A percentile compares a stretch with the other conserved stretches of the same genome.
Evolutionary conservation across 306 rosid genomes (phyloP).

Genomic region (Quercus robur): DNA sequence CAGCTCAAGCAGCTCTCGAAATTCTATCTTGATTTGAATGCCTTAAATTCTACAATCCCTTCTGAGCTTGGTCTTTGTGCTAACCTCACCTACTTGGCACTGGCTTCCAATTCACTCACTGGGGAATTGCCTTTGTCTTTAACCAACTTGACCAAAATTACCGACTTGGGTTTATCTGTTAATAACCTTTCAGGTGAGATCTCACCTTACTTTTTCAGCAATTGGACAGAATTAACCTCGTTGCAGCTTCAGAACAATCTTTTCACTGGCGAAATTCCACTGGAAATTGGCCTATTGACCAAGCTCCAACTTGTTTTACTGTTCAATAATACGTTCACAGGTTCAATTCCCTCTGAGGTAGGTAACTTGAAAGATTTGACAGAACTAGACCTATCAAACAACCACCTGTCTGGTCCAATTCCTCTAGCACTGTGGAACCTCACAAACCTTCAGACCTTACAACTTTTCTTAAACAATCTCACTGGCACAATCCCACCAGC

Average conservation of each 20-base stretch:
- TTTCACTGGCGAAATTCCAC: slow-evolving; percentile 44
- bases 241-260: slow-evolving; percentile 56
- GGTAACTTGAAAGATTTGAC: slow-evolving; percentile 37
- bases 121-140: slow-evolving; percentile 55
- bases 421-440: slow-evolving; percentile 48
- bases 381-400: slow-evolving; percentile 38
- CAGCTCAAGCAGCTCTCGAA: slow-evolving; percentile 18
- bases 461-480: slow-evolving; percentile 40
- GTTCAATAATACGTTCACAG: slow-evolving; percentile 29
- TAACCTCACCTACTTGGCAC: slow-evolving; percentile 37
- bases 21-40: not conserved
- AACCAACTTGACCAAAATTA: slow-evolving; percentile 27
- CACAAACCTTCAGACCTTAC: slow-evolving; percentile 22
- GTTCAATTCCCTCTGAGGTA: slow-evolving; percentile 40
- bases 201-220: slow-evolving; percentile 42
- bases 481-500: slow-evolving; percentile 52
- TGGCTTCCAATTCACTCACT: slow-evolving; percentile 35
- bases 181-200: slow-evolving; percentile 53
- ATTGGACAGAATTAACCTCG: slow-evolving; percentile 46
- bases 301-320: too few species aligned
- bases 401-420: slow-evolving; percentile 45
- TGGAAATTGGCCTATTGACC: slow-evolving; percentile 32
- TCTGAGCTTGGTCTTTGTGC: slow-evolving; percentile 53
- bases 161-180: slow-evolving; percentile 37
- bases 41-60: slow-evolving; percentile 50